Evolutionary conservation across 2,329 filamentous ascomycete species (phyloP), one percentile per base, ranked within the genome.

Genomic region (Arthrobotrys conoides): DNA sequence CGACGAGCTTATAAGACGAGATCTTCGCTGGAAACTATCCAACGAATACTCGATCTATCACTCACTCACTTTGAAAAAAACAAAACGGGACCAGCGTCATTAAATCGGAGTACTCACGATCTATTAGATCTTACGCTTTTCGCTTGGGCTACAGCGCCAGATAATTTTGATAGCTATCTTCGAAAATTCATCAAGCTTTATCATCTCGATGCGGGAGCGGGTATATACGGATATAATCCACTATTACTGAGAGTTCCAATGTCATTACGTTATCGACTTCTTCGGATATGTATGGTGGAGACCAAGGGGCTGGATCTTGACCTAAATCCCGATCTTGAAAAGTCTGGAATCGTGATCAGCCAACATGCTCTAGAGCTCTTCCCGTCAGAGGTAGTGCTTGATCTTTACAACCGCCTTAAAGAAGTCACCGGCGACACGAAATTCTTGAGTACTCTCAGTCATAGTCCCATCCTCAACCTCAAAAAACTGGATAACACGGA

Each of bases 201-300:
- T n/a, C 12, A 22, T 36, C 16, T 27, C 6, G 10, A 18, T 3
- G 16, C 22, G 4, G 8, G 16, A 0, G 14, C 8, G 5, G 51
- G 51, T 5, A 6, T 14, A 8, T 14, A 36, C 1, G 27, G n/a
- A 0, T 51, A 18, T 22, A 9, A 3, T 2, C 9, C 51, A 18
- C 0, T 55, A 10, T 2, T 55, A n/a, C 10, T 14, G n/a, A 44
- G 20, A 18, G 49, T 57, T 9, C 20, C 49, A 22, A 49, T 33
- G n/a, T 18, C 18, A 1, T 14, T 18, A 8, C 61, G 70, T 0
- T 73, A 67, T 12, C 3, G 12, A 22, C 33, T 59, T 6, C 41
- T 73, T 4, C 48, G 16, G n/a, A 30, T 65, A 16, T 67, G 24
- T 27, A 24, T 73, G 12, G 49, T 49, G 36, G 27, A 48, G 27